Base-by-base conservation (phyloP, 495 filamentous ascomycete genomes). In the Clohesyomyces aquaticus region DNA sequence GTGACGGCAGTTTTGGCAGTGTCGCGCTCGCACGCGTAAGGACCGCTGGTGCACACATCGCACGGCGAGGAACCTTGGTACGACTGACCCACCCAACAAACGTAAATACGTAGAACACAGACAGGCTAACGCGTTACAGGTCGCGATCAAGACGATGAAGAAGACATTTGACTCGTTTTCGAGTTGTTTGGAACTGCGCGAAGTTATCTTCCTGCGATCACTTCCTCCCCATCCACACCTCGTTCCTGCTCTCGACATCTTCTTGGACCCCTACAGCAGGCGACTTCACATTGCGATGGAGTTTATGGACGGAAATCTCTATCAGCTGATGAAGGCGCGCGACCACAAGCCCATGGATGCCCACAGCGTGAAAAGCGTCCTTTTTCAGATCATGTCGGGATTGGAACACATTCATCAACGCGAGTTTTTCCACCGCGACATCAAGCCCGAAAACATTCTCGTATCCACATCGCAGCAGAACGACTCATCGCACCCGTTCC, bases 131-230 rank as follows among this genome's bases (percentile, higher is more conserved):
- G 22, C 58, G 55, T 59, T 23, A 54, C 61, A 98, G 94, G 91
- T 98, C 68, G 94, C 94, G 1, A 96, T 99, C 74, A 99, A 99
- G 80, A 97, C 94, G 18, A 98, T 99, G 95, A 99, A 99, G 83
- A 99, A 99, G 83, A 91, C 89, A 0, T 99, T 98, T 68, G 93
- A 98, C 38, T 93, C 90, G 3, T 90, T 98, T 71, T 77, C 81
- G 22, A 90, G 90, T 42, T 98, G 95, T 74, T 74, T 96, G 62
- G 94, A 99, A 72, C 80, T 99, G 47, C 85, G 94, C 60, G 95
- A 99, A 74, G 95, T 99, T 54, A 92, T 98, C 74, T 99, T 99
- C 78, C 81, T 99, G 23, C 84, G 89, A 65, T 91, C 92, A 12
- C 77, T 99, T 16, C 95, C 95, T 0, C 77, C 82, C 46, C 95